Conservation (phyloP, 768 basidiomycete genomes). For the Pleurotus eryngii region DNA sequence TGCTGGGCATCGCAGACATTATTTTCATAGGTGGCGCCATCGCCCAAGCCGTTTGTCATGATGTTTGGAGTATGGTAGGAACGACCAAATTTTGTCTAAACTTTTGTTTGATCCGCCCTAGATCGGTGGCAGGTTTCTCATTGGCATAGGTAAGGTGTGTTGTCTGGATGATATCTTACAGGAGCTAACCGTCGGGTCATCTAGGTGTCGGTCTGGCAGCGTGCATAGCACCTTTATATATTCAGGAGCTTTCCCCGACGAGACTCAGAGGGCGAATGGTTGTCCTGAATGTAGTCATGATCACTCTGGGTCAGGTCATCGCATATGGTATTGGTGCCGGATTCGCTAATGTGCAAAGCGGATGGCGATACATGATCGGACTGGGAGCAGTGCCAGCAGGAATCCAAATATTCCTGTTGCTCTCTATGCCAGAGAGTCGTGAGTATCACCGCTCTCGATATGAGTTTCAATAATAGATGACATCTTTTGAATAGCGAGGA, state of each 20-base stretch:
- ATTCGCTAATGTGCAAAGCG: slow-evolving; percentile 52
- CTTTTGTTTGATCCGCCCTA: slow-evolving; percentile 16
- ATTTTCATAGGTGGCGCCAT: slow-evolving; percentile 77
- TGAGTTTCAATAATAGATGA: not conserved
- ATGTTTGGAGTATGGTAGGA: slow-evolving; percentile 67
- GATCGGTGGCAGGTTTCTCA: slow-evolving; percentile 72
- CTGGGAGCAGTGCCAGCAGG: slow-evolving; percentile 68
- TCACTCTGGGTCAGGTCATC: slow-evolving; percentile 78
- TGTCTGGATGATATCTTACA: not conserved
- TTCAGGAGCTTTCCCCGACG: slow-evolving; percentile 80
- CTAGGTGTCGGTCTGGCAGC: slow-evolving; percentile 65
- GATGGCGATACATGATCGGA: slow-evolving; percentile 87
- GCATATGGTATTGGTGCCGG: slow-evolving; percentile 74
- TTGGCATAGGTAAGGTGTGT: slow-evolving; percentile 44
- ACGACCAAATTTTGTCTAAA: not conserved
- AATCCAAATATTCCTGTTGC: slow-evolving; percentile 55
- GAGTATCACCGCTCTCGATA: slow-evolving; percentile 21
- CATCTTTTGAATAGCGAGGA: slow-evolving; percentile 36
- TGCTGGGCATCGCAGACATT: slow-evolving; percentile 64
- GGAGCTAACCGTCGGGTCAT: not conserved
- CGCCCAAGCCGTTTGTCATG: slow-evolving; percentile 65
- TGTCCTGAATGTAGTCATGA: slow-evolving; percentile 78
- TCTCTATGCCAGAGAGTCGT: slow-evolving; percentile 80
- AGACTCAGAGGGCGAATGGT: slow-evolving; percentile 74
- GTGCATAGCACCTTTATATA: slow-evolving; percentile 78